Percentiles rank a stretch among this genome's conserved stretches.
phyloP scores from a whole-genome alignment of 2,329 filamentous ascomycete genomes.

The Dryadomyces quercus-mongolicae region DNA sequence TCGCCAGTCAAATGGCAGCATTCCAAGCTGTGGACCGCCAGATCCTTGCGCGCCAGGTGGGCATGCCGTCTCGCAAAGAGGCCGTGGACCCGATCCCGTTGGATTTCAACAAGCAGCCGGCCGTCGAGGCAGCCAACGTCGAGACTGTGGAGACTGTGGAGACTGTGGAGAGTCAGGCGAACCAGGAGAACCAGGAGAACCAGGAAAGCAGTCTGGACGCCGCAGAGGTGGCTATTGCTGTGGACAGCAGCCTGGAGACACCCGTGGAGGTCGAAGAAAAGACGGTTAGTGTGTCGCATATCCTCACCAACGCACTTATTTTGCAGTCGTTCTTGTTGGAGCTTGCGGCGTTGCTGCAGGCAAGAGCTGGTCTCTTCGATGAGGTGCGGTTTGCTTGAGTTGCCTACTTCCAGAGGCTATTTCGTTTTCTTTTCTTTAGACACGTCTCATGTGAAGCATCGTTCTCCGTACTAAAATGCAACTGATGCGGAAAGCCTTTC shows the following conservation, averaged over 20 bases:
- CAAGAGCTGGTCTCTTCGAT: slow-evolving; percentile 62
- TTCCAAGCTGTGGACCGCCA: slow-evolving; percentile 54
- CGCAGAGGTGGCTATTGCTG: not conserved
- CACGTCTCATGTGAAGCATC: not conserved
- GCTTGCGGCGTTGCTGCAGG: slow-evolving; percentile 61
- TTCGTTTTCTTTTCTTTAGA: not conserved
- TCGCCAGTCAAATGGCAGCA: slow-evolving; percentile 41
- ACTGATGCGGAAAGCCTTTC: not conserved
- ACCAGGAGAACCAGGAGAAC: not conserved
- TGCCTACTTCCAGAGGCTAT: not conserved
- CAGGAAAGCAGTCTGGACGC: not conserved
- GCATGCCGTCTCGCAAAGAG: slow-evolving; percentile 28
- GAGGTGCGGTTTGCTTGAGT: slow-evolving; percentile 48
- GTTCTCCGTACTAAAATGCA: not conserved
- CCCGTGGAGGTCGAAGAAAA: slow-evolving; percentile 17
- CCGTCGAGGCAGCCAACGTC: slow-evolving; percentile 4
- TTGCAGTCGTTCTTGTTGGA: slow-evolving; percentile 73
- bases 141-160: slow-evolving; percentile 5
- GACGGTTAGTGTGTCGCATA: slow-evolving; percentile 59
- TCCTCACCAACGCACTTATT: slow-evolving; percentile 69
- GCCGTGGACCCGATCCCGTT: slow-evolving; percentile 34
- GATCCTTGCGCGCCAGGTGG: slow-evolving; percentile 43
- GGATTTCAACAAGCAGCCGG: slow-evolving; percentile 24
- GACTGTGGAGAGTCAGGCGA: too few relatives aligned
- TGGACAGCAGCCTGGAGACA: slow-evolving; percentile 4